Conservation (phyloP, 2,329 filamentous ascomycete species). For the Penicillium sp. region DNA sequence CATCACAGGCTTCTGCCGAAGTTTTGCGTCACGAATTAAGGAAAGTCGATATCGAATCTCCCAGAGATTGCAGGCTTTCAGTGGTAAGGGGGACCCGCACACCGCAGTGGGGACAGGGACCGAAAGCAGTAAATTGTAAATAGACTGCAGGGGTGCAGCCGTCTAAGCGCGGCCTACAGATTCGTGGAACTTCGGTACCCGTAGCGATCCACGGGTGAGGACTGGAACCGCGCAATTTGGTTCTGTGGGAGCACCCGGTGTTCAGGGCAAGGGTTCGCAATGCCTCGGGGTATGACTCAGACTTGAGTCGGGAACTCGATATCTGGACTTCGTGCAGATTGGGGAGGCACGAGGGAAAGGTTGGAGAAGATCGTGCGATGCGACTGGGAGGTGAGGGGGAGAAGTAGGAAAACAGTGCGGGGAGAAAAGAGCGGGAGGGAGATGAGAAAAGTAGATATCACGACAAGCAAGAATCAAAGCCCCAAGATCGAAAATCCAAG, state of each 20-base stretch:
- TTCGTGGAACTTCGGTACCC: constrained; percentile 5
- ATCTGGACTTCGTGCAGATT: not conserved
- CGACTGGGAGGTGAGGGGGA: constrained; percentile 1
- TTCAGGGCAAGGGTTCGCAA: not conserved
- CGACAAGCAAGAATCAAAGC: not conserved
- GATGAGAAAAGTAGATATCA: not conserved
- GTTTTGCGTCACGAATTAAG: constrained; percentile 7
- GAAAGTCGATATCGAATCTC: not conserved
- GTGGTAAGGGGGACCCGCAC: constrained; percentile 16
- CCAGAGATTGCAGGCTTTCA: not conserved
- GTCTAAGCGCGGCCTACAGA: not conserved
- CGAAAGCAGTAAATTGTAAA: constrained; percentile 37
- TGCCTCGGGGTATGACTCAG: not conserved
- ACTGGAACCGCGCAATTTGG: constrained; percentile 13
- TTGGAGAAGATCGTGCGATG: constrained; percentile 9
- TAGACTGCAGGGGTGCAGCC: constrained; percentile 18
- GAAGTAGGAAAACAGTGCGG: not conserved
- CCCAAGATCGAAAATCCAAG: not conserved
- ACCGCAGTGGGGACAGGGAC: constrained; percentile 17
- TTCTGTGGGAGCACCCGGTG: constrained; percentile 13
- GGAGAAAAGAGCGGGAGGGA: not conserved
- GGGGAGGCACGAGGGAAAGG: constrained; percentile 9
- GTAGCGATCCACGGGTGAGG: constrained; percentile 18
- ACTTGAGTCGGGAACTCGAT: not conserved
- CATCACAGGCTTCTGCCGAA: constrained; percentile 26